Base-by-base conservation (phyloP, 306 rosid genomes). In the Fragaria ananassa region DNA sequence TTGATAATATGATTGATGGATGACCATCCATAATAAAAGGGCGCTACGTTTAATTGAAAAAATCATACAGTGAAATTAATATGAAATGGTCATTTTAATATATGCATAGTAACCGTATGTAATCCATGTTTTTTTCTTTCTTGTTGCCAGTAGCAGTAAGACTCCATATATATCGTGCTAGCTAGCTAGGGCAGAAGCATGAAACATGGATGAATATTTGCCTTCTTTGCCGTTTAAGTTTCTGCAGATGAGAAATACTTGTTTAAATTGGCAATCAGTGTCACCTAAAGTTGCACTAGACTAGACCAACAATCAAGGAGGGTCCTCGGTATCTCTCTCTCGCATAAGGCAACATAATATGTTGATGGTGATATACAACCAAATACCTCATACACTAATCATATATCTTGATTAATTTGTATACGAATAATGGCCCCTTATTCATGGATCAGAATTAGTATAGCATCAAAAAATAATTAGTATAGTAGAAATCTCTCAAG, bases 311-410 rank as follows among this genome's bases (percentile, higher is more conserved):
- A 45, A 58, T 44, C 34, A 6, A 10, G 34, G 45, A 60, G 57
- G 46, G 34, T 60, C 77, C 39, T 74, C 77, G 25, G 41, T 14
- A 14, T 58, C 69, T 44, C 69, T 44, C 17, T 44, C 68, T 54
- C 21, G 34, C 11, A 18, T 12, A n/a, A 73, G 11, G 27, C 44
- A 34, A 74, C 58, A 74, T 10, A 27, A 74, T 10, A 27, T 25
- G n/a, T 60, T 74, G 77, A 74, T 60, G 69, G 56, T 27, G 77
- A 74, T 60, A 25, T 42, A 44, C 21, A 42, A 74, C 77, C 70
- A 44, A 74, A 74, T 60, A 44, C 77, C 70, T 60, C 34, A 4
- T 56, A 41, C 57, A 25, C 70, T 25, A 29, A 42, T 39, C 76
- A 10, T n/a, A n/a, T n/a, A n/a, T 72, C 50, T 71, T 47, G 23